Percentiles rank a stretch among this genome's conserved stretches.
Evolutionary conservation across 2,329 filamentous ascomycete species (phyloP).

Genomic region (Endoconidiophora polonica): DNA sequence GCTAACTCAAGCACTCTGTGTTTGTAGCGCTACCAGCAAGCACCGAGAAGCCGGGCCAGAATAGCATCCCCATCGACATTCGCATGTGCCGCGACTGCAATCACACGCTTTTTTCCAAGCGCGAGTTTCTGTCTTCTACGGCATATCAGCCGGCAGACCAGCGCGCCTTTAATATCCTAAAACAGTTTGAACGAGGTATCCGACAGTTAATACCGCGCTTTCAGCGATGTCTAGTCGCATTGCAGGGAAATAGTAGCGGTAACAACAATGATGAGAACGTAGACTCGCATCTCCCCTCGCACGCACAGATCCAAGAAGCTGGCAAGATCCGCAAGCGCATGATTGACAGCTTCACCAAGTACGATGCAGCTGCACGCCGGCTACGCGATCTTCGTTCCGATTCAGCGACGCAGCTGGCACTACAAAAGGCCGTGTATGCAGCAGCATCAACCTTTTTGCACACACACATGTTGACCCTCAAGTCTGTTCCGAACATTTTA

Average conservation of each 20-base stretch:
- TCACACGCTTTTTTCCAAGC: constrained; percentile 41
- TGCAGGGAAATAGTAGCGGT: constrained; percentile 28
- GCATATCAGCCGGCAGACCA: constrained; percentile 55
- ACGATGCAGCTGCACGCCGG: constrained; percentile 64
- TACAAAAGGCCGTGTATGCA: constrained; percentile 70
- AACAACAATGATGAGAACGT: constrained; percentile 19
- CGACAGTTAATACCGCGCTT: constrained; percentile 67
- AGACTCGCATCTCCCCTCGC: constrained; percentile 21
- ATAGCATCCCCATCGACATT: constrained; percentile 56
- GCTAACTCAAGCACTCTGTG: constrained; percentile 9
- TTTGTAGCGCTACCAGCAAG: constrained; percentile 16
- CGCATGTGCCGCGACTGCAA: constrained; percentile 88
- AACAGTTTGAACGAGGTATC: constrained; percentile 80
- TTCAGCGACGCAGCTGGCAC: constrained; percentile 51
- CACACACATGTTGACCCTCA: constrained; percentile 78
- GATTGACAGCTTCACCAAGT: constrained; percentile 78
- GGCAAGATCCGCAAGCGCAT: constrained; percentile 78
- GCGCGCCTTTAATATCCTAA: constrained; percentile 64
- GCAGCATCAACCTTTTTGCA: constrained; percentile 73
- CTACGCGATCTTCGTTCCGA: constrained; percentile 63
- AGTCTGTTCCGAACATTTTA: constrained; percentile 52
- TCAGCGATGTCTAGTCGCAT: constrained; percentile 53
- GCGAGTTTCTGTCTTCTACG: constrained; percentile 61
- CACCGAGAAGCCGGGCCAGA: constrained; percentile 26
- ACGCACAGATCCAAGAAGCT: constrained; percentile 64